A percentile compares a stretch with the other conserved stretches of the same genome.
Evolutionary conservation across 352 stramenopile genomes (phyloP).

Genomic region (Pythium apleroticum): DNA sequence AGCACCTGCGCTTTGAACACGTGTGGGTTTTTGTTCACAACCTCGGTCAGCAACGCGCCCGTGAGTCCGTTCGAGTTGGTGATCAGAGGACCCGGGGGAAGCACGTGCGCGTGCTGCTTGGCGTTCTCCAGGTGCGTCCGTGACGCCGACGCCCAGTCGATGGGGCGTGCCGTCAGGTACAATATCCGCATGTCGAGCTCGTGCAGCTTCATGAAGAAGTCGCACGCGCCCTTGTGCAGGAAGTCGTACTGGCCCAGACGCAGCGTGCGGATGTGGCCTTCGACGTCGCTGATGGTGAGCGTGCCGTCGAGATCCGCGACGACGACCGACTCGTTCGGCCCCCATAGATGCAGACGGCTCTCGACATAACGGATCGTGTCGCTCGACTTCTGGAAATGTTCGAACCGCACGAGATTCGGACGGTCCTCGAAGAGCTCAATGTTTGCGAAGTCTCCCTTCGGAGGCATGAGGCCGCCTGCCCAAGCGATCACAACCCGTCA

Average conservation of each 20-base stretch:
- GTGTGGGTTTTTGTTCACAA: conserved; percentile 86
- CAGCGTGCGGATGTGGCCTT: conserved; percentile 83
- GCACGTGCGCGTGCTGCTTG: conserved; percentile 48
- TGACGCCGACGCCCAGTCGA: conserved; percentile 76
- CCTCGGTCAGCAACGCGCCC: conserved; percentile 74
- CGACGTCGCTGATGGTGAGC: conserved; percentile 83
- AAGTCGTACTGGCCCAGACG: conserved; percentile 84
- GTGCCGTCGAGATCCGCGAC: conserved; percentile 83
- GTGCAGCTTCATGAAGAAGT: conserved; percentile 83
- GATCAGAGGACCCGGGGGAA: conserved; percentile 73
- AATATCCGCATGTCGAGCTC: conserved; percentile 73
- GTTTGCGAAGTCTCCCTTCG: conserved; percentile 50
- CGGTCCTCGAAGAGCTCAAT: conserved; percentile 60
- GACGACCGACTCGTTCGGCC: conserved; percentile 76
- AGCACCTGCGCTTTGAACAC: conserved; percentile 83
- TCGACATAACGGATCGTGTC: conserved; percentile 78
- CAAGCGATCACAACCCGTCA: neutral
- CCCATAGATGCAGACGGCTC: conserved; percentile 72
- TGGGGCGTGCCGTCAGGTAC: conserved; percentile 77
- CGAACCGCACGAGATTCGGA: conserved; percentile 71
- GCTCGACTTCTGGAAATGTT: conserved; percentile 69
- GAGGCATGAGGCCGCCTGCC: conserved; percentile 53
- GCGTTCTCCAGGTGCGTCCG: conserved; percentile 76
- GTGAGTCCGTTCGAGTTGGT: conserved; percentile 82
- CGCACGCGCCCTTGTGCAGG: conserved; percentile 69